Percentiles rank a stretch among this genome's conserved stretches.
These are phyloP conservation scores for Syncephalastrum racemosum DNA, from an alignment of 371 early-diverging fungal species.

Conservation along the genomic window DNA sequence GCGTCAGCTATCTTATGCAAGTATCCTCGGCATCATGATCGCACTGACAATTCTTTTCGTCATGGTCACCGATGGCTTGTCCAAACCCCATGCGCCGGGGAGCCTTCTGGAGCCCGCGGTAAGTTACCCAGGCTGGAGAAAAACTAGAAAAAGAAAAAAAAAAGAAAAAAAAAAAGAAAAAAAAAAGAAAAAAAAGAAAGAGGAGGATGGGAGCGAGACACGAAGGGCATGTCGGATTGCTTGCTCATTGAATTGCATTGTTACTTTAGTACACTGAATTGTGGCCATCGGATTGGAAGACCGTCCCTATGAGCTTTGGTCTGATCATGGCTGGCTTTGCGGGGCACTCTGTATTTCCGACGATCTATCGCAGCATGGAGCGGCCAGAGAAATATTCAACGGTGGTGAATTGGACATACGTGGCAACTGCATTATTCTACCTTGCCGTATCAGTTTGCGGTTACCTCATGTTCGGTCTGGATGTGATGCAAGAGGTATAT, in stretches of 20 bases:
- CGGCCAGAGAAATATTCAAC: conserved; percentile 31
- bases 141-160: too few species aligned
- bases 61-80: conserved; percentile 38
- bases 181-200: too few species aligned
- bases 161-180: too few species aligned
- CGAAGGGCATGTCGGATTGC: not conserved
- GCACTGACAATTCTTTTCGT: conserved; percentile 27
- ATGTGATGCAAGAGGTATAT: conserved; percentile 57
- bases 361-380: conserved; percentile 50
- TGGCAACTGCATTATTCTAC: conserved; percentile 33
- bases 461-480: conserved; percentile 72
- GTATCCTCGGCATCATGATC: conserved; percentile 40
- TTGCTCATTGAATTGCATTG: too few species aligned
- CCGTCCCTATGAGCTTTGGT: conserved; percentile 38
- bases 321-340: conserved; percentile 51
- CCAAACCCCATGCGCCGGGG: conserved; percentile 46
- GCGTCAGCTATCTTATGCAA: conserved; percentile 35
- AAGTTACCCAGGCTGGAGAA: conserved; percentile 17
- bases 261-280: conserved; percentile 32
- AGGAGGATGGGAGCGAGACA: not conserved
- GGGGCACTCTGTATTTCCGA: conserved; percentile 33
- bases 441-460: conserved; percentile 47
- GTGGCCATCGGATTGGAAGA: conserved; percentile 33
- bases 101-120: conserved; percentile 49
- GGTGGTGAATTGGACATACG: conserved; percentile 42